phyloP scores from a whole-genome alignment of 2,329 filamentous ascomycete species.

The Fusarium napiforme region DNA sequence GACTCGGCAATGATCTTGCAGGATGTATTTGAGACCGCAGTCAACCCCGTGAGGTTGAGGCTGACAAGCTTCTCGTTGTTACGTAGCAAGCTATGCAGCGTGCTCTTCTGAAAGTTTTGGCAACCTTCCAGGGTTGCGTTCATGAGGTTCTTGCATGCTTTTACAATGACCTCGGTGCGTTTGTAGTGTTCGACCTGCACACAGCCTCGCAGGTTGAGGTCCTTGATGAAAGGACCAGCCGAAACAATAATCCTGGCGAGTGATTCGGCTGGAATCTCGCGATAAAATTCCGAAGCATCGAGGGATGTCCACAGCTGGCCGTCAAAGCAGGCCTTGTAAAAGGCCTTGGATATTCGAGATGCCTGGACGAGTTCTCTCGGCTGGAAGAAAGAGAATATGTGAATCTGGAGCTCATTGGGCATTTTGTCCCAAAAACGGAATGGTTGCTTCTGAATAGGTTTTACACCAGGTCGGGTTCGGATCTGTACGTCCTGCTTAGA shows the following conservation, averaged over 20 bases:
- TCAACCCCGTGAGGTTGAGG: constrained; percentile 85
- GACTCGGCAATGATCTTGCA: constrained; percentile 87
- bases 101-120: constrained; percentile 80
- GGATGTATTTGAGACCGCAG: constrained; percentile 81
- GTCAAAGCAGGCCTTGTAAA: constrained; percentile 88
- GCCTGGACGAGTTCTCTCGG: constrained; percentile 84
- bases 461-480: constrained; percentile 31
- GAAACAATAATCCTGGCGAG: constrained; percentile 85
- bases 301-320: constrained; percentile 91
- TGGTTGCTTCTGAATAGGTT: constrained; percentile 47
- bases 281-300: constrained; percentile 88
- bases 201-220: constrained; percentile 91
- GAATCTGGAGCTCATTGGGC: constrained; percentile 83
- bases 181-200: constrained; percentile 88
- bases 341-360: constrained; percentile 81
- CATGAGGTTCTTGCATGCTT: constrained; percentile 86
- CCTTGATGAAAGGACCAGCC: constrained; percentile 89
- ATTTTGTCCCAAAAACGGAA: constrained; percentile 82
- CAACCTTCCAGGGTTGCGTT: constrained; percentile 92
- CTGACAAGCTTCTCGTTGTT: constrained; percentile 82
- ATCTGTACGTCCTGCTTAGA: constrained; percentile 48
- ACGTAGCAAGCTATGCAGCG: constrained; percentile 79
- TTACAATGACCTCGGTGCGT: constrained; percentile 79
- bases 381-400: constrained; percentile 78
- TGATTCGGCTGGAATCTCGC: constrained; percentile 84